Evolutionary conservation across 805 yeast species (phyloP), one percentile per base, ranked within the genome.

Genomic region (Kuraishia ogatae): DNA sequence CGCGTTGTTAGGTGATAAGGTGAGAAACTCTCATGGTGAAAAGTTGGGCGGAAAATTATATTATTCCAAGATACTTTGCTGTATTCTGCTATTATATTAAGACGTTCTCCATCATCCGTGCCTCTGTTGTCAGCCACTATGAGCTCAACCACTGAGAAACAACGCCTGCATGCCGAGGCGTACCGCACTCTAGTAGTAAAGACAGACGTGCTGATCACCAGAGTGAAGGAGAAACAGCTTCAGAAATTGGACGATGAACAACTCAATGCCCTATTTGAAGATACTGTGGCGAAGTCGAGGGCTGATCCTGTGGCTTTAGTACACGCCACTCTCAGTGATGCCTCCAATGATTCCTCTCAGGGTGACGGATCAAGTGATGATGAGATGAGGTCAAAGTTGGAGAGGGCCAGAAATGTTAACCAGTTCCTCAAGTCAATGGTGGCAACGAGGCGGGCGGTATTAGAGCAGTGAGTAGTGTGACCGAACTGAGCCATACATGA

Each of bases 131-230:
- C n/a, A 35, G 43, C n/a, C n/a, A 11, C 13, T 15, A 35, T 35
- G 43, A 47, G 22, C 3, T 21, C 23, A 20, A 47, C 21, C 15
- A 47, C 26, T 15, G 26, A 47, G 26, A 20, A 47, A 23, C 26
- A 47, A 13, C 50, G 10, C 21, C 51, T 21, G 56, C 73, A 74
- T 54, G 71, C 69, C 0, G 54, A 59, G 26, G 58, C 69, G 0
- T 71, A 75, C 55, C 57, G 60, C n/a, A 64, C 68, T 21, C 58
- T 75, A 15, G 56, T 73, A 3, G 51, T 58, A 19, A 57, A 65
- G 0, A 53, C 75, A 24, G 79, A 76, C 54, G 59, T 63, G 19
- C 57, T 76, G 8, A 56, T 69, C 54, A 53, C 59, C 10, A 54
- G 55, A 23, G 57, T 66, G 3, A 54, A 54, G 19, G 20, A 50